phyloP scores from a whole-genome alignment of 2,329 filamentous ascomycete genomes.

The Ascochyta koolunga region DNA sequence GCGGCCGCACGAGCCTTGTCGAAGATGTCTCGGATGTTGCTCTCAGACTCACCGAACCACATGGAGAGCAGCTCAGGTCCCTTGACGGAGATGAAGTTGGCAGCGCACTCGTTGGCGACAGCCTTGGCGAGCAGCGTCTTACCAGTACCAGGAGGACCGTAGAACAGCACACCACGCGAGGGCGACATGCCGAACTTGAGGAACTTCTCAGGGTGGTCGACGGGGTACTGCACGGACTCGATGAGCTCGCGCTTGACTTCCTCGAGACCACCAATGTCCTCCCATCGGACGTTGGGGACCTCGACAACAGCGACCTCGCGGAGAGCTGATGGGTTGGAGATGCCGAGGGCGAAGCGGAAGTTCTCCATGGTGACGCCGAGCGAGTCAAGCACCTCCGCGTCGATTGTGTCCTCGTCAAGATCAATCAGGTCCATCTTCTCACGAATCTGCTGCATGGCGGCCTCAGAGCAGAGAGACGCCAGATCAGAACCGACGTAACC shows the following conservation, averaged over 20 bases:
- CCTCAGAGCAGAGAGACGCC: slow-evolving; percentile 96
- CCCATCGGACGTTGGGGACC: slow-evolving; percentile 98
- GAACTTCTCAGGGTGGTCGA: slow-evolving; percentile 99
- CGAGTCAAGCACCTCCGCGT: slow-evolving; percentile 96
- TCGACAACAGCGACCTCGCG: slow-evolving; percentile 99
- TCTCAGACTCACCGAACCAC: slow-evolving; percentile 99
- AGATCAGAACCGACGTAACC: slow-evolving; percentile 99
- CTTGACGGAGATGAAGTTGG: slow-evolving; percentile 99
- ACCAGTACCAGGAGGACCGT: slow-evolving; percentile 98
- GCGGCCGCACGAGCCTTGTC: slow-evolving; percentile 98
- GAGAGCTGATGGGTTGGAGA: slow-evolving; percentile 97
- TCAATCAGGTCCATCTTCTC: slow-evolving; percentile 99
- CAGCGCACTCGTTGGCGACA: slow-evolving; percentile 97
- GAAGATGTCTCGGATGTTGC: slow-evolving; percentile 99
- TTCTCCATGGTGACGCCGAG: slow-evolving; percentile 99
- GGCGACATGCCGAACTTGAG: slow-evolving; percentile 99
- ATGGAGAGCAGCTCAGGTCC: slow-evolving; percentile 97
- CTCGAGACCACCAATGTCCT: slow-evolving; percentile 98
- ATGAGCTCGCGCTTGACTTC: slow-evolving; percentile 99
- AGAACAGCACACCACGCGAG: slow-evolving; percentile 97
- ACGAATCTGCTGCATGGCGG: slow-evolving; percentile 99
- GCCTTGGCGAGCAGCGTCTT: slow-evolving; percentile 99
- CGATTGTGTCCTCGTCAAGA: slow-evolving; percentile 97
- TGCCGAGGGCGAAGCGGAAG: slow-evolving; percentile 97
- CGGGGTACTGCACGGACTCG: slow-evolving; percentile 98